phyloP scores from a whole-genome alignment of 805 yeast genomes.

The Candida michaelii region DNA sequence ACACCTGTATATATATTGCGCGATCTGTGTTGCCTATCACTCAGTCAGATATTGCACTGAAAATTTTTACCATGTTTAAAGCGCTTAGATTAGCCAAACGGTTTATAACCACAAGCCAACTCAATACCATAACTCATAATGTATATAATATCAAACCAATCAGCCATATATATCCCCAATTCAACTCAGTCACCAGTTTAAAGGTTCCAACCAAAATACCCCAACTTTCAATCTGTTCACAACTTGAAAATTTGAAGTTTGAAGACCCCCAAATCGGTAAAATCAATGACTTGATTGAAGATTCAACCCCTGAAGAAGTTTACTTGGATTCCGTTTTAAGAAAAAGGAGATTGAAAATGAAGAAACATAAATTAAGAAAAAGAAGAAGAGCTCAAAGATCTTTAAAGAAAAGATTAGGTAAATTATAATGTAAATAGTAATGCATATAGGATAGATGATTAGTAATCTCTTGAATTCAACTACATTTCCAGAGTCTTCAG shows the following conservation, averaged over 20 bases:
- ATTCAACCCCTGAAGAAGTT: background rate
- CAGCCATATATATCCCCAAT: background rate
- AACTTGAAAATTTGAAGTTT: slow-evolving; percentile 5
- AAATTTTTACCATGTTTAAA: slow-evolving; percentile 4
- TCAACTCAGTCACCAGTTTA: background rate
- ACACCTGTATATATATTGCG: no score
- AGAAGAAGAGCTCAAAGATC: slow-evolving; percentile 93
- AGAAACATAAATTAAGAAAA: slow-evolving; percentile 95
- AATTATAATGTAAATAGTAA: slow-evolving; percentile 23
- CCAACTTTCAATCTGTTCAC: background rate
- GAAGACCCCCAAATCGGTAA: background rate
- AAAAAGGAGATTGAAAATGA: slow-evolving; percentile 92
- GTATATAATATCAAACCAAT: background rate
- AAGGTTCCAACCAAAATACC: background rate
- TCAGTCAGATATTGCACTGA: no score
- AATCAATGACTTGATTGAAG: background rate
- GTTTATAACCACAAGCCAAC: background rate
- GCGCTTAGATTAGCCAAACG: slow-evolving; percentile 2
- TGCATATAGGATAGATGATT: slow-evolving; percentile 3
- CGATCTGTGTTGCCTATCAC: no score
- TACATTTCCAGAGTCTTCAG: no score
- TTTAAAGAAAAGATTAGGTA: slow-evolving; percentile 66
- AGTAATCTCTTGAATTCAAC: no score
- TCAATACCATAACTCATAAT: background rate
- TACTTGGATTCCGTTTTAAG: slow-evolving; percentile 68